Evolutionary conservation across 2,329 filamentous ascomycete genomes (phyloP), one percentile per base, ranked within the genome.

Genomic region (Fusarium pininemorale): DNA sequence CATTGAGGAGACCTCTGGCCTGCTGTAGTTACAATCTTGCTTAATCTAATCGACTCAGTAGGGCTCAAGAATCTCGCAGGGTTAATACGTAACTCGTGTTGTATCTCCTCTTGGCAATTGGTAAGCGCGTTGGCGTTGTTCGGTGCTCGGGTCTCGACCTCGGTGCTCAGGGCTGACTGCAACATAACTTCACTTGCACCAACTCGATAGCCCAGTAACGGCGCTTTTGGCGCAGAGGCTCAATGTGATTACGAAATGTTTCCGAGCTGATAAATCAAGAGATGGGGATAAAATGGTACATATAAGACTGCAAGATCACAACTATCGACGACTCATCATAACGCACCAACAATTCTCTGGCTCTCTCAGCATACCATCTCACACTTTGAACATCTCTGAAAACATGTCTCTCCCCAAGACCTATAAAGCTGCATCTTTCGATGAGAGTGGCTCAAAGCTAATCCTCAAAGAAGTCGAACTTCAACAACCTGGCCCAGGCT

Each of bases 361-460:
- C 15, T 1, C 7, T n/a, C 28, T 22, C 18, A 37, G 10, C 5
- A 14, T 3, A 16, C 16, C 5, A 38, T 35, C 22, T 35, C 8
- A 32, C 10, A n/a, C 7, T 42, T 14, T 2, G 2, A 18, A 48
- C 1, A 4, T 10, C 8, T 14, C 18, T n/a, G 73, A 39, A 37
- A 79, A 78, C 69, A 10, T 75, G 68, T 76, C 82, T 41, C 84
- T 92, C 6, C 92, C 92, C 11, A 89, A 90, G 72, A 90, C 89
- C 8, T 93, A 88, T 85, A 92, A 91, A 79, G 91, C 90, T 7
- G 90, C 90, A 57, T 85, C 91, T 63, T 83, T 93, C 73, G 86
- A 88, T 61, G 83, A 85, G 60, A 79, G 82, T 24, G 85, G 86
- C 65, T 82, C 81, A 5, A 86, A 88, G 1, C 84, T 93, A 69